Base-by-base conservation (phyloP, 73 alveolate species). In the Paramecium caudatum region DNA sequence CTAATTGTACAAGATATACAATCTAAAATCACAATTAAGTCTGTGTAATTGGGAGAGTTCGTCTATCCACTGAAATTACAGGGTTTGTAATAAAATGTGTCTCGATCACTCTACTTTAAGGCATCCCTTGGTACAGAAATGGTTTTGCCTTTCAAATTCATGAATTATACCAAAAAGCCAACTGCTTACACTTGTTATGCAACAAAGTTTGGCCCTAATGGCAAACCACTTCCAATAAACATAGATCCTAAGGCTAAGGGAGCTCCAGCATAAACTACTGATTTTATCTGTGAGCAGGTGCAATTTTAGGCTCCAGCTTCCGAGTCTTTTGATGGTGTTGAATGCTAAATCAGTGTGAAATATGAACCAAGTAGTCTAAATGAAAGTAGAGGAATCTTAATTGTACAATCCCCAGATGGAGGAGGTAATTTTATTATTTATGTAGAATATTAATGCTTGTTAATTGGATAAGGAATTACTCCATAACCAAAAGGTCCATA, bases 401-500 rank as follows among this genome's bases (percentile, higher is more conserved):
- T 96, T 70, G 97, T 97, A 5, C 82, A 94, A 45, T 91, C 97
- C 5, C 99, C 99, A 25, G 99, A 98, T 78, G 99, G 99, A 30
- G 98, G 99, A 61, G 88, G 88, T 74, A 74, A 41, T 41, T 15
- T 10, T 1, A 4, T 19, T 41, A 16, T 74, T 15, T 4, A 3
- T 27, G 12, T 39, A 74, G 99, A 96, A 91, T 98, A 97, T 90
- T 95, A 97, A 82, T 97, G 99, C 93, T 33, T 97, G 70, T 90
- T 98, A 45, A 94, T 94, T 90, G 99, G 99, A 33, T 92, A 94
- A 23, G 95, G 99, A 3, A 92, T 98, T 5, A 97, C 99, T 90
- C 99, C 99, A 8, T 97, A 94, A 91, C 99, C 99, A 27, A 98
- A 98, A 94, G 99, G 99, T 16, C 99, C 99, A 36, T 92, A 94